Percentiles rank a stretch among this genome's conserved stretches.
phyloP scores from a whole-genome alignment of 2,329 filamentous ascomycete genomes.

The Verticillium longisporum region DNA sequence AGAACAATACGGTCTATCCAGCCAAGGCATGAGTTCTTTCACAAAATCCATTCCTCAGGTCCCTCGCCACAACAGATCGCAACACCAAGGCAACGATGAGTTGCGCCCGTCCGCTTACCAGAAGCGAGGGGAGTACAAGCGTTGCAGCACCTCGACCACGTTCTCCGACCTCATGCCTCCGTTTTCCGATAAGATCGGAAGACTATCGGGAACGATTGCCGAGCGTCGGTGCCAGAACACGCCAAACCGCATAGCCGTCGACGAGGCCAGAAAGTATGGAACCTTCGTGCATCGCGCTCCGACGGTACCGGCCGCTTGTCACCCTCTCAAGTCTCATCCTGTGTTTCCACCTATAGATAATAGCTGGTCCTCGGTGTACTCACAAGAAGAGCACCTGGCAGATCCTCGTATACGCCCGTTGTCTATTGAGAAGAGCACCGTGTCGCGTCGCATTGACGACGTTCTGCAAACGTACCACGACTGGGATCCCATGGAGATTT shows the following conservation, averaged over 20 bases:
- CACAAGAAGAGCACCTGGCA: slow-evolving; percentile 3
- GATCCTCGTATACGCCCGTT: not conserved
- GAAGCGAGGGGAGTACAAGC: not conserved
- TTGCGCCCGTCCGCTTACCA: not conserved
- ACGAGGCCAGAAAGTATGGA: slow-evolving; percentile 6
- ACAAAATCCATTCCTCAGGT: not conserved
- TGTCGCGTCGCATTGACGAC: slow-evolving; percentile 5
- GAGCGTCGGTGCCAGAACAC: slow-evolving; percentile 7
- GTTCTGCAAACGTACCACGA: slow-evolving; percentile 10
- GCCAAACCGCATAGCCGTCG: slow-evolving; percentile 3
- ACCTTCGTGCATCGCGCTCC: slow-evolving; percentile 1
- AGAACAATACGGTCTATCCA: not conserved
- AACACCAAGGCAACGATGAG: not conserved
- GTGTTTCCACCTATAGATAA: not conserved
- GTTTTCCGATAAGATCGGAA: slow-evolving; percentile 1
- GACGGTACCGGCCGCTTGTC: slow-evolving; percentile 13
- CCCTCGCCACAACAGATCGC: not conserved
- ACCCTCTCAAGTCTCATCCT: slow-evolving; percentile 9
- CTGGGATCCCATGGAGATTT: not conserved
- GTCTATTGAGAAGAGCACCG: slow-evolving; percentile 2
- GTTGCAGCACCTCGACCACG: slow-evolving; percentile 6
- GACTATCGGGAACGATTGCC: slow-evolving; percentile 6
- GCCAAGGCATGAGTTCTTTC: not conserved
- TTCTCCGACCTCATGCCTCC: slow-evolving; percentile 8
- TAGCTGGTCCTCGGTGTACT: slow-evolving; percentile 11